phyloP scores from a whole-genome alignment of 192 early-diverging fungal species.

The Phlyctochytrium bullatum region DNA sequence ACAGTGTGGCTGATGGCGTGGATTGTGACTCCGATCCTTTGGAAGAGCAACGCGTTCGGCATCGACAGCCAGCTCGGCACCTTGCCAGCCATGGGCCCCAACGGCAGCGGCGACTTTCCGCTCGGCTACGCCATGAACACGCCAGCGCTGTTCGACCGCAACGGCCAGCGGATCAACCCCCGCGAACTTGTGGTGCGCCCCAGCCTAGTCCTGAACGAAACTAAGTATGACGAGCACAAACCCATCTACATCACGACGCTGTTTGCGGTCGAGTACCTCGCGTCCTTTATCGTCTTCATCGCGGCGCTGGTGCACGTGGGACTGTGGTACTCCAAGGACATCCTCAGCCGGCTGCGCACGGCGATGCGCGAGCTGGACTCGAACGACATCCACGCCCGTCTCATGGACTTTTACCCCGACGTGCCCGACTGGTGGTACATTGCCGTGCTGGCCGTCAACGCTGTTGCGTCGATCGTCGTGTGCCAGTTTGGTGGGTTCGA shows the following conservation, averaged over 20 bases:
- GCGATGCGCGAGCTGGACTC: conserved; percentile 6
- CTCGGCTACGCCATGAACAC: conserved; percentile 13
- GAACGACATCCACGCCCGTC: conserved; percentile 59
- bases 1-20: conserved; percentile 10
- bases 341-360: conserved; percentile 7
- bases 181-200: background rate
- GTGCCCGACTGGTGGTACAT: conserved; percentile 64
- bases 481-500: conserved; percentile 43
- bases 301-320: conserved; percentile 21
- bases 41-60: conserved; percentile 8
- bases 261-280: conserved; percentile 13
- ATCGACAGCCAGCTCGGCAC: background rate
- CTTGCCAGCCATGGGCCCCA: background rate
- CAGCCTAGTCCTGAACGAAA: conserved; percentile 14
- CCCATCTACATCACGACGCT: conserved; percentile 33
- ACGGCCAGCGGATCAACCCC: background rate
- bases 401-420: conserved; percentile 69
- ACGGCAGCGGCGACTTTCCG: conserved; percentile 9
- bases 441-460: conserved; percentile 38
- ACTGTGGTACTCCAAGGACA: conserved; percentile 23
- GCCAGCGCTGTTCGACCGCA: conserved; percentile 5
- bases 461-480: conserved; percentile 9
- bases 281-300: conserved; percentile 13
- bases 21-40: conserved; percentile 20
- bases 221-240: conserved; percentile 9